Evolutionary conservation across 257 asterid genomes (phyloP), one percentile per base, ranked within the genome.

Genomic region (Agastache rugosa): DNA sequence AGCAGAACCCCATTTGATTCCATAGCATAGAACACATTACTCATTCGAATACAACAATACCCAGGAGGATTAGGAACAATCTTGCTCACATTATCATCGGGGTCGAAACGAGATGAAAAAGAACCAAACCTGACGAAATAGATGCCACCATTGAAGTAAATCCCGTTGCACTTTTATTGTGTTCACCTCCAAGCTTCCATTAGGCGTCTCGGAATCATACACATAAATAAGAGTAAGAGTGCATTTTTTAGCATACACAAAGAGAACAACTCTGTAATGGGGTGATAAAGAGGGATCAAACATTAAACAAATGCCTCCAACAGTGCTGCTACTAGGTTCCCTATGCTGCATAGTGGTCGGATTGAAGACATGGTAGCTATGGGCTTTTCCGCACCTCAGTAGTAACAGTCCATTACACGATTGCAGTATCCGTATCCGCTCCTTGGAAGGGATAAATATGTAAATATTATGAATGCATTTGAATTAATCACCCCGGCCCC

Each of bases 81-180:
- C 1, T 2, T 1, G 8, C 1, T 4, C 2, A 0, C 0, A 16
- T 25, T 4, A 42, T 22, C 35, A 6, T 42, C 41, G 0, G 48
- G 48, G 48, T 2, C 5, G 48, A 42, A 42, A 42, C 48, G 48
- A 42, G 4, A 42, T 1, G 53, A 31, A 27, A n/a, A 41, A 19
- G 29, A 53, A 44, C 27, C 63, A 17, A 4, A 23, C 0, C 42
- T 58, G 3, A 67, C 23, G 47, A 74, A 73, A 39, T 67, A 67
- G 62, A 74, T 19, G 8, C 4, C 60, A 41, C 14, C 19, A 15
- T 73, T 73, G 72, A 71, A 67, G 62, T 15, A 47, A 5, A n/a
- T 17, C 53, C 53, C 75, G 5, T 0, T 0, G 1, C 5, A 0
- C 3, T 11, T 11, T 1, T 3, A 2, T 10, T 12, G 16, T n/a